phyloP scores from a whole-genome alignment of 345 rosid genomes.

The Draba incana region DNA sequence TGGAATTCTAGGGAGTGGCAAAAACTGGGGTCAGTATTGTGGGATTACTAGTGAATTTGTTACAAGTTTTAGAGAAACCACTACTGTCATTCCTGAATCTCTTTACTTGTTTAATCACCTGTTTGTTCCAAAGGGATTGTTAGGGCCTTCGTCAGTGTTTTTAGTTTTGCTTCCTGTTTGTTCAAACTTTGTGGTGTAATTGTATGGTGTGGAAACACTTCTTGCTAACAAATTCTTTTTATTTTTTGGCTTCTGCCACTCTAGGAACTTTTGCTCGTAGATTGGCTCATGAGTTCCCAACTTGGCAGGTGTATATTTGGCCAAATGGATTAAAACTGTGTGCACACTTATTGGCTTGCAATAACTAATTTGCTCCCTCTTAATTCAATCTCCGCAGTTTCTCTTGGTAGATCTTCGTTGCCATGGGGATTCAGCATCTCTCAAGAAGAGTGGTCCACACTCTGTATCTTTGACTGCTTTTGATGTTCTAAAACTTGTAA shows the following conservation, averaged over 20 bases:
- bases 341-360: not conserved
- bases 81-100: slow-evolving; percentile 9
- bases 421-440: slow-evolving; percentile 90
- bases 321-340: not conserved
- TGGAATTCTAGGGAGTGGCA: slow-evolving; percentile 87
- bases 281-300: slow-evolving; percentile 80
- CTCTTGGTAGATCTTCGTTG: slow-evolving; percentile 89
- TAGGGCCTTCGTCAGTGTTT: not conserved
- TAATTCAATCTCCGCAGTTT: slow-evolving; percentile 54
- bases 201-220: not conserved
- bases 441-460: slow-evolving; percentile 71
- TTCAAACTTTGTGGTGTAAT: not conserved
- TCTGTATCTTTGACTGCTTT: slow-evolving; percentile 85
- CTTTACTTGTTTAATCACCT: not conserved
- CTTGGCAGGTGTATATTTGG: slow-evolving; percentile 73
- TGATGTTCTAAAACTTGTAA: slow-evolving; percentile 84
- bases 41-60: slow-evolving; percentile 4
- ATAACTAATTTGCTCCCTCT: slow-evolving; percentile 11
- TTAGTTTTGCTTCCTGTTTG: slow-evolving; percentile 5
- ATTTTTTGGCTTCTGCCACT: slow-evolving; percentile 5
- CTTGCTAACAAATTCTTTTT: not conserved
- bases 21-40: slow-evolving; percentile 82
- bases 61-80: not conserved
- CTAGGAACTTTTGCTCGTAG: slow-evolving; percentile 88
- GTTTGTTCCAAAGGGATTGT: slow-evolving; percentile 2